phyloP scores from a whole-genome alignment of 768 basidiomycete species.

The Rhodotorula sphaerocarpa region DNA sequence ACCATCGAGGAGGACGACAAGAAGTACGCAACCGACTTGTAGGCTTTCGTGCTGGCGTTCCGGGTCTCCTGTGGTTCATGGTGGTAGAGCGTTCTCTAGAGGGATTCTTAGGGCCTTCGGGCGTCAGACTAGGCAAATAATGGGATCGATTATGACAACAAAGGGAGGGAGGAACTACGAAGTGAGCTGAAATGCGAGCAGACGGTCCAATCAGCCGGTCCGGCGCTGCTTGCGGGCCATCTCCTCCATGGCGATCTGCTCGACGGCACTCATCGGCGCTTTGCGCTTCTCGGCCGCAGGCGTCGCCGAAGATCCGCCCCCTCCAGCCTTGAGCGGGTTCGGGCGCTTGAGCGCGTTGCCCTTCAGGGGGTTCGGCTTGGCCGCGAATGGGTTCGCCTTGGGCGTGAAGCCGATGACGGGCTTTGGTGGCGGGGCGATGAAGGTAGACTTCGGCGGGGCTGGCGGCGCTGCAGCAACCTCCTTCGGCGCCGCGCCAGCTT shows the following conservation, averaged over 20 bases:
- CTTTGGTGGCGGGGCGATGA: slow-evolving; percentile 33
- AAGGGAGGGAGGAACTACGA: neutral
- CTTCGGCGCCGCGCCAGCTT: no score
- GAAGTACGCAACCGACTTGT: no score
- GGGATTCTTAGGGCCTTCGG: no score
- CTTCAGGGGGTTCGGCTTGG: slow-evolving; percentile 55
- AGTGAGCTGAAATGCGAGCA: neutral
- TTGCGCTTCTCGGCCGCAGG: slow-evolving; percentile 36
- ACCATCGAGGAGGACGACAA: no score
- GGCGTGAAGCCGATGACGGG: slow-evolving; percentile 35
- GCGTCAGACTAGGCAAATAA: no score
- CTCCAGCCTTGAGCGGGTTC: slow-evolving; percentile 59
- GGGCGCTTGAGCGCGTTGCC: slow-evolving; percentile 44
- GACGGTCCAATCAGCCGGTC: neutral
- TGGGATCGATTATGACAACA: no score
- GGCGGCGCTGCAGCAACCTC: neutral
- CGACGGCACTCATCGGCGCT: slow-evolving; percentile 67
- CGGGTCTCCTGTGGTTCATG: no score
- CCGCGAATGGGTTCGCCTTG: slow-evolving; percentile 31
- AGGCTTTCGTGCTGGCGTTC: no score
- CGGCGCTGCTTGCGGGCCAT: slow-evolving; percentile 76
- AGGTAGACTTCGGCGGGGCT: slow-evolving; percentile 11
- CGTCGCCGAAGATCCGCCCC: slow-evolving; percentile 42
- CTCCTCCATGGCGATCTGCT: slow-evolving; percentile 68
- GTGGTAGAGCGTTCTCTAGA: no score